These are phyloP conservation scores for Aspergillus sp. DNA, from an alignment of 2,329 filamentous ascomycete species.

Conservation along the genomic window DNA sequence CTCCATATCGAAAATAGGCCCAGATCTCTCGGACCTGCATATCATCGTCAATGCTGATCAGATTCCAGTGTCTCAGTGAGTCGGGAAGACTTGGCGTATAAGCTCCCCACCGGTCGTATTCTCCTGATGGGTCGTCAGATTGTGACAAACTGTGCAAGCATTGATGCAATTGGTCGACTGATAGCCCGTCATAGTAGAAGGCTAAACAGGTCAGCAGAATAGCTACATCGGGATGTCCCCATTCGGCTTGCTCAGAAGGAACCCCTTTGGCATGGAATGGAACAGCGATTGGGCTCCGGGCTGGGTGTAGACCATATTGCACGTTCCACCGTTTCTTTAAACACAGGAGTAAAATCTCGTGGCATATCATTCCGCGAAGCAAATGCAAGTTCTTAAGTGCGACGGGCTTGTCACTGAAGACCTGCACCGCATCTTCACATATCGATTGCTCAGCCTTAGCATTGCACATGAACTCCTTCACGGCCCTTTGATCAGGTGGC, in stretches of 20 bases:
- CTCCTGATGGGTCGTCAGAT: constrained; percentile 56
- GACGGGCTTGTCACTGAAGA: constrained; percentile 29
- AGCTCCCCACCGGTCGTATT: constrained; percentile 56
- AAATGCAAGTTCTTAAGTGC: constrained; percentile 49
- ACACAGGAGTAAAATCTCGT: constrained; percentile 59
- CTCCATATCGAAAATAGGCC: constrained; percentile 48
- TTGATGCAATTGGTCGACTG: constrained; percentile 48
- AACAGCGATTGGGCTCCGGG: constrained; percentile 54
- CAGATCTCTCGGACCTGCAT: constrained; percentile 54
- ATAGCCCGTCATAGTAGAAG: constrained; percentile 66
- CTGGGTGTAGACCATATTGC: constrained; percentile 59
- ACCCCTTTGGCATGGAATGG: constrained; percentile 67
- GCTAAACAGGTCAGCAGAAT: constrained; percentile 65
- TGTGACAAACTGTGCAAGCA: constrained; percentile 52
- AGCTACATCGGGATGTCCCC: constrained; percentile 66
- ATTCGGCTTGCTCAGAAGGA: constrained; percentile 64
- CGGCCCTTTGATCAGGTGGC: constrained; percentile 12
- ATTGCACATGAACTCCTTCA: constrained; percentile 35
- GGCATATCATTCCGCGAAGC: constrained; percentile 62
- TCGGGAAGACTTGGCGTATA: constrained; percentile 44
- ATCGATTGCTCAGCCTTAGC: constrained; percentile 2
- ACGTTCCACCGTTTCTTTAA: constrained; percentile 68
- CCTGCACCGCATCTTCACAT: constrained; percentile 16
- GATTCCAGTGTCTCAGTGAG: constrained; percentile 52
- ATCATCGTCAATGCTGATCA: constrained; percentile 61